Conservation (phyloP, 805 yeast genomes). For the Yamadazyma akitaensis region DNA sequence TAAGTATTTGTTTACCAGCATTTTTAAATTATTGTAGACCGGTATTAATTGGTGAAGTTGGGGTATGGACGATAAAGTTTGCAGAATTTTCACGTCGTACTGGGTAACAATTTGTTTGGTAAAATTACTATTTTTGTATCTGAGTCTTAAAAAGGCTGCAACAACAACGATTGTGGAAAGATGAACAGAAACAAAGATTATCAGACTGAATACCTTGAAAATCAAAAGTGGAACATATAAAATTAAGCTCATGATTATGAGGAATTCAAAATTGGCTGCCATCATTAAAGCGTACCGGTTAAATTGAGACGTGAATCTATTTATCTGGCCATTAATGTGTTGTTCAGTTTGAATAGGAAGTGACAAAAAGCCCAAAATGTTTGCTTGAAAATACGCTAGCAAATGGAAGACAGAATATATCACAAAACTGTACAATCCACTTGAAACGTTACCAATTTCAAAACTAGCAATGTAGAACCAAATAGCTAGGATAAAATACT, state of each 20-base stretch:
- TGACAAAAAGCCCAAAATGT: conserved; percentile 35
- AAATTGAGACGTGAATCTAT: conserved; percentile 26
- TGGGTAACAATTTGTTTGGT: conserved; percentile 41
- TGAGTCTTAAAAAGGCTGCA: conserved; percentile 32
- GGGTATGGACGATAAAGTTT: conserved; percentile 16
- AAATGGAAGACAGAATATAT: conserved; percentile 38
- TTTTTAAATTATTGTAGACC: conserved; percentile 4
- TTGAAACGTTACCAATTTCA: conserved; percentile 33
- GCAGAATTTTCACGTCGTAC: conserved; percentile 41
- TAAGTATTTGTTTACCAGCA: conserved; percentile 3
- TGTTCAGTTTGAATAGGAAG: conserved; percentile 26
- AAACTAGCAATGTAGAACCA: conserved; percentile 28
- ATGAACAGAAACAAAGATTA: conserved; percentile 29
- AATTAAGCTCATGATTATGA: conserved; percentile 22
- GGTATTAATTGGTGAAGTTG: conserved; percentile 5
- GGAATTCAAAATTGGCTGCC: conserved; percentile 37
- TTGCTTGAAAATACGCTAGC: conserved; percentile 36
- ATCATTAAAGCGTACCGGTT: conserved; percentile 36
- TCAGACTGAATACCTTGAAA: conserved; percentile 20
- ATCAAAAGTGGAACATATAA: conserved; percentile 25
- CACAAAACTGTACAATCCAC: conserved; percentile 34
- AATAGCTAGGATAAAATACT: conserved; percentile 33
- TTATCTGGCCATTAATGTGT: conserved; percentile 24
- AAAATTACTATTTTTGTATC: conserved; percentile 31
- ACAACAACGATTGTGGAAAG: conserved; percentile 30